Conservation (phyloP, 164 flowering plant species). For the Kingdonia uniflora region DNA sequence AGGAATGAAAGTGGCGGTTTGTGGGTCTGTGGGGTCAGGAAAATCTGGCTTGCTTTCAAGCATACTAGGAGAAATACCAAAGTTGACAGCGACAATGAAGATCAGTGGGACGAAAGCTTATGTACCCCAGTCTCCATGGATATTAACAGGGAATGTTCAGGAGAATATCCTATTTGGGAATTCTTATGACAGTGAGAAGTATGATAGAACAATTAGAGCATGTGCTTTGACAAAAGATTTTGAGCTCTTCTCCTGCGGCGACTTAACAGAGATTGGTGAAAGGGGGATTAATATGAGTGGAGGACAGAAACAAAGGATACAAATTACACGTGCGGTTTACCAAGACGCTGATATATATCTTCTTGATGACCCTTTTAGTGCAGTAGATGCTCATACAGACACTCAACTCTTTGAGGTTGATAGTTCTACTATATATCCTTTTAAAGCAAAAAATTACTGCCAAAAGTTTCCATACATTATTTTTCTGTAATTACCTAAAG, state of each 20-base stretch:
- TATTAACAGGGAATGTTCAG: slow-evolving; percentile 64
- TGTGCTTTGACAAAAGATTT: slow-evolving; percentile 67
- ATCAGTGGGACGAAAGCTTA: slow-evolving; percentile 64
- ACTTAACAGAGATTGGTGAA: slow-evolving; percentile 55
- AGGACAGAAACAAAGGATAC: slow-evolving; percentile 82
- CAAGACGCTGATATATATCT: slow-evolving; percentile 58
- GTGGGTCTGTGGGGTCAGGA: slow-evolving; percentile 81
- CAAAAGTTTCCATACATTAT: too few relatives aligned
- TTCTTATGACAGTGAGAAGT: slow-evolving; percentile 36
- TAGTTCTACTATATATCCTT: background rate
- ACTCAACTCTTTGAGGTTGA: slow-evolving; percentile 63
- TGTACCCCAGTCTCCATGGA: slow-evolving; percentile 84
- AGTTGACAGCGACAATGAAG: slow-evolving; percentile 38
- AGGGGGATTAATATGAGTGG: slow-evolving; percentile 83
- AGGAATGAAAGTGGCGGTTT: slow-evolving; percentile 64
- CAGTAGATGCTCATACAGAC: slow-evolving; percentile 81
- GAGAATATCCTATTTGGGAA: slow-evolving; percentile 79
- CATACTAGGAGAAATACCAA: slow-evolving; percentile 68
- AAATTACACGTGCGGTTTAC: slow-evolving; percentile 67
- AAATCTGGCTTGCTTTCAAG: slow-evolving; percentile 69
- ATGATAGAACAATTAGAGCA: slow-evolving; percentile 44
- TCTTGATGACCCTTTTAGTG: slow-evolving; percentile 85
- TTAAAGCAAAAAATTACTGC: too few relatives aligned
- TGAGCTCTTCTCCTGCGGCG: slow-evolving; percentile 46
- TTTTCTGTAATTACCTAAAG: too few relatives aligned